These are phyloP conservation scores for Phytophthora litchii DNA, from an alignment of 352 stramenopile species.

Conservation along the genomic window DNA sequence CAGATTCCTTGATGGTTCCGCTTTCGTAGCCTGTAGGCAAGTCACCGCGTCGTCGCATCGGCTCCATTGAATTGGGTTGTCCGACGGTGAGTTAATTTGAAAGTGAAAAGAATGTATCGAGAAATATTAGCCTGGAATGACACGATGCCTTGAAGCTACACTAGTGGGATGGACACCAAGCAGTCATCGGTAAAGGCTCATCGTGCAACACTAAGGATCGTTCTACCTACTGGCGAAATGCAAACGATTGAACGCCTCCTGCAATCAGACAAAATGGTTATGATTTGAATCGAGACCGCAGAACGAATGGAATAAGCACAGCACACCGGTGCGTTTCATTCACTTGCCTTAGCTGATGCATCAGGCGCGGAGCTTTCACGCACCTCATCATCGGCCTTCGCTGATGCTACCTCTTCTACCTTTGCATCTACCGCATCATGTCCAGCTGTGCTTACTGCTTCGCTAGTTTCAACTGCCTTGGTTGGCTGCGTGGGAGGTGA, in stretches of 20 bases:
- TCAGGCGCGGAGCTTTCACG: constrained; percentile 17
- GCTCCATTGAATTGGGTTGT: constrained; percentile 14
- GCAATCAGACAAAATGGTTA: constrained; percentile 7
- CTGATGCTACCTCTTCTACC: background rate
- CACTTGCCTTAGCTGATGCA: background rate
- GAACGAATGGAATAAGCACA: no score
- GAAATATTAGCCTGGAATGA: background rate
- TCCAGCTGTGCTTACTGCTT: constrained; percentile 1
- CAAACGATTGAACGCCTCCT: background rate
- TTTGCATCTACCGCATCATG: constrained; percentile 2
- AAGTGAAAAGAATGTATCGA: constrained; percentile 6
- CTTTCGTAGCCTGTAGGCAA: constrained; percentile 17
- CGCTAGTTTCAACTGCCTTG: constrained; percentile 14
- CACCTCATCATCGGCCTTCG: constrained; percentile 28
- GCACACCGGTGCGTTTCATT: background rate
- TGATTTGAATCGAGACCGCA: constrained; percentile 19
- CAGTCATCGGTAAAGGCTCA: constrained; percentile 27
- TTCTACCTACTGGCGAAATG: constrained; percentile 4
- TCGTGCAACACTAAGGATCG: constrained; percentile 13
- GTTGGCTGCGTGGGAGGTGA: constrained; percentile 10
- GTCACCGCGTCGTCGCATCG: constrained; percentile 26
- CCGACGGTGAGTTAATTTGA: constrained; percentile 10
- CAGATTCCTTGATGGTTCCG: constrained; percentile 12
- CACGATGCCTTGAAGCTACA: constrained; percentile 10
- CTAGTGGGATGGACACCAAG: constrained; percentile 15